Evolutionary conservation across 208 protist genomes (phyloP), one percentile per base, ranked within the genome.

Genomic region (Trypanosoma vivax): DNA sequence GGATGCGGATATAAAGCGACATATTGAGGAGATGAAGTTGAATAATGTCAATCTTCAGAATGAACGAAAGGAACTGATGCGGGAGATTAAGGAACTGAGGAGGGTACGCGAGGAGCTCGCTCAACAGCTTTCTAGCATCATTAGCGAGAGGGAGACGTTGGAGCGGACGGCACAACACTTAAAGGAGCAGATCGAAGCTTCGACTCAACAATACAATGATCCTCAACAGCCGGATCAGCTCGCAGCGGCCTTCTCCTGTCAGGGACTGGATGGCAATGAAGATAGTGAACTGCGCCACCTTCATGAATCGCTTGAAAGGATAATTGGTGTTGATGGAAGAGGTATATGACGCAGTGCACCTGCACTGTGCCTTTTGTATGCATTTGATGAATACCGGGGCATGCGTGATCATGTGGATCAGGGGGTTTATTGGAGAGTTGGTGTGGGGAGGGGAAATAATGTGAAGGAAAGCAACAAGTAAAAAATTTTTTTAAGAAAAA

Each of bases 31-130:
- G 1, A 62, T 90, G 38, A 79, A 77, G 64, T 57, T 79, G 42
- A 78, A 88, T 30, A 76, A 67, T 51, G 63, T 53, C 21, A 66
- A 76, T 53, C 60, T 89, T 14, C n/a, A 42, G 18, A 64, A 73
- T 45, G 60, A 77, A 52, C 79, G 78, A 63, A 76, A 90, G 58
- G 50, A 75, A 33, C 53, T 82, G n/a, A 69, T 56, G 13, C 72
- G 87, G 40, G 65, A 70, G 1, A 73, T 54, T 11, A 88, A 83
- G 50, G 79, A 90, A 2, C 33, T 73, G 1, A 84, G 83, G 65
- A 87, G 77, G 56, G 46, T 50, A 21, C 50, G 55, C 18, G 76
- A 85, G 23, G 79, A 77, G 39, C 46, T 82, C 24, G 49, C 65
- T 2, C 61, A 84, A 49, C 76, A 91, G 40, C 55, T 86, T 33